Percentiles rank a stretch among this genome's conserved stretches.
phyloP scores from a whole-genome alignment of 179 eudicot species.

The Drosera spatulata region DNA sequence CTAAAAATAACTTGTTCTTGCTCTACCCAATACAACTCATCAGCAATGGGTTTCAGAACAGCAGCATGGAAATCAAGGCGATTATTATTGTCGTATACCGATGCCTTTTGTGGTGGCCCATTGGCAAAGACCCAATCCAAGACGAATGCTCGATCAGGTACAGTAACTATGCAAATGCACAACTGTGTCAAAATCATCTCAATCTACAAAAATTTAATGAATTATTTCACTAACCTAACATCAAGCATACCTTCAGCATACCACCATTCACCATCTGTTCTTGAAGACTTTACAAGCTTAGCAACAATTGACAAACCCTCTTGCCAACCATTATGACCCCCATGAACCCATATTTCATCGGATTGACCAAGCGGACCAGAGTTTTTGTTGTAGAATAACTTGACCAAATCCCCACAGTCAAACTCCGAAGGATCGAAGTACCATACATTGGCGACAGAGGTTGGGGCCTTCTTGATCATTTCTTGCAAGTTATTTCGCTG shows the following conservation, averaged over 20 bases:
- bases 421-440: constrained; percentile 60
- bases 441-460: constrained; percentile 52
- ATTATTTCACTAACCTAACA: too few species aligned
- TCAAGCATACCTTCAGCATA: constrained; percentile 64
- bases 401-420: constrained; percentile 49
- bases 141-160: constrained; percentile 69
- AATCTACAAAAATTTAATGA: too few species aligned
- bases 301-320: constrained; percentile 66
- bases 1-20: constrained; percentile 59
- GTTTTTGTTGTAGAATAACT: constrained; percentile 62
- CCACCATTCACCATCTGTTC: constrained; percentile 77
- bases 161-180: constrained; percentile 40
- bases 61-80: constrained; percentile 78
- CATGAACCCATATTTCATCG: constrained; percentile 82
- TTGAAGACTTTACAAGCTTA: constrained; percentile 51
- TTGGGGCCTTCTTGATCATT: constrained; percentile 32
- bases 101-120: constrained; percentile 85
- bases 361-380: constrained; percentile 82
- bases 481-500: constrained; percentile 39
- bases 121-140: constrained; percentile 99
- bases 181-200: neutral
- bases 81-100: constrained; percentile 66
- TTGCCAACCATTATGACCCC: constrained; percentile 81
- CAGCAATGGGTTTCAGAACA: constrained; percentile 50
- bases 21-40: constrained; percentile 70